Evolutionary conservation across 495 filamentous ascomycete species (phyloP).

Genomic region (Penicillium chermesinum): DNA sequence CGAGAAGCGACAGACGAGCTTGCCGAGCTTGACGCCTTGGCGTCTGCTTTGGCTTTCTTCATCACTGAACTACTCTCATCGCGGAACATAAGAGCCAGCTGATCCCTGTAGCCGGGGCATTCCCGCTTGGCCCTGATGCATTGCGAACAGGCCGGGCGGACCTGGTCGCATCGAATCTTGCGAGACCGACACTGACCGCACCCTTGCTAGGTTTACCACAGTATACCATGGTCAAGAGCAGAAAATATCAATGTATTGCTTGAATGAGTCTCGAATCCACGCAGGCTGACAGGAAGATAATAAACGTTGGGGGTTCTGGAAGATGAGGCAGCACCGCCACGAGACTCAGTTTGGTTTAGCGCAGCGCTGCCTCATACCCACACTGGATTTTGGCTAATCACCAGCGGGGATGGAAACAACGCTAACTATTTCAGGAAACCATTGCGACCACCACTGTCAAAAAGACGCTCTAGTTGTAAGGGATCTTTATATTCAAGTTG

Average conservation of each 20-base stretch:
- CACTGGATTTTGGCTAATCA: neutral
- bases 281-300: neutral
- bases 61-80: conserved; percentile 66
- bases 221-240: conserved; percentile 57
- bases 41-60: conserved; percentile 52
- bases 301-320: neutral
- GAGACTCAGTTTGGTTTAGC: neutral
- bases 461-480: neutral
- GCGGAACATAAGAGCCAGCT: conserved; percentile 65
- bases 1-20: conserved; percentile 5
- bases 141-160: conserved; percentile 59
- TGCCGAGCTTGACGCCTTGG: conserved; percentile 11
- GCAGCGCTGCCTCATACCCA: neutral
- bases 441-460: neutral
- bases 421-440: neutral
- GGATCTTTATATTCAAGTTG: neutral
- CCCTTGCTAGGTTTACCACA: conserved; percentile 66
- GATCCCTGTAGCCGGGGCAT: conserved; percentile 68
- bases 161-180: conserved; percentile 64
- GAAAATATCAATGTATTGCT: neutral
- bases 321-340: neutral
- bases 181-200: conserved; percentile 68
- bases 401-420: neutral
- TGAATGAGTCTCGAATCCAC: neutral
- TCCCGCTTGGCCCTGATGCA: conserved; percentile 59